Evolutionary conservation across 176 grass and related monocot genomes (phyloP).

Genomic region (Aegilops umbellulata): DNA sequence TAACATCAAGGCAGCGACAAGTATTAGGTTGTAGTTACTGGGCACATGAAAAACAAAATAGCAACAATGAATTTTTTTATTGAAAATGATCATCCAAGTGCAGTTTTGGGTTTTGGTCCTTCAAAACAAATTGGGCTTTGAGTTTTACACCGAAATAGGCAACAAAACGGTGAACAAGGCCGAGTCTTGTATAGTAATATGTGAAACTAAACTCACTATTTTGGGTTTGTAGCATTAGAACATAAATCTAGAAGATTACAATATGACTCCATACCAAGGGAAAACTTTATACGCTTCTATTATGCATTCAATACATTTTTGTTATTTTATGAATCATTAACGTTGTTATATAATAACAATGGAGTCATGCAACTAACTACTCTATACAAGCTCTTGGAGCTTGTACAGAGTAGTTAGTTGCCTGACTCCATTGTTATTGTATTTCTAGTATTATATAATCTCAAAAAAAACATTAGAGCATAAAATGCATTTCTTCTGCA

Average conservation of each 20-base stretch:
- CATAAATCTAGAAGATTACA: not conserved
- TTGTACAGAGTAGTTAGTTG: too few relatives aligned
- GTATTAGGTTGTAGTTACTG: constrained; percentile 12
- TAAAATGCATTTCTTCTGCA: constrained; percentile 70
- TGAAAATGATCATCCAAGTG: not conserved
- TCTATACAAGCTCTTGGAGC: too few relatives aligned
- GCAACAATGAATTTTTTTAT: not conserved
- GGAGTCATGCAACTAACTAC: constrained; percentile 3
- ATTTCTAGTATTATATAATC: too few relatives aligned
- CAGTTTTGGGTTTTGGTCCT: not conserved
- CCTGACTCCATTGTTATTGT: too few relatives aligned
- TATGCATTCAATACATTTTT: too few relatives aligned
- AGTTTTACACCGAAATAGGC: too few relatives aligned
- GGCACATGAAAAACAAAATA: not conserved
- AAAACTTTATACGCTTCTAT: too few relatives aligned
- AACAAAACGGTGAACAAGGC: too few relatives aligned
- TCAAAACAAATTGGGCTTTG: too few relatives aligned
- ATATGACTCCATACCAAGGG: not conserved
- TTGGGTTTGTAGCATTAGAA: not conserved
- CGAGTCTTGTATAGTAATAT: not conserved
- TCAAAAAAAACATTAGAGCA: too few relatives aligned
- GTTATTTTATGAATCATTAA: too few relatives aligned
- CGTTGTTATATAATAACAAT: too few relatives aligned
- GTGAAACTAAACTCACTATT: not conserved
- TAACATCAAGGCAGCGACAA: constrained; percentile 38